A percentile compares a stretch with the other conserved stretches of the same genome.
phyloP scores from a whole-genome alignment of 495 filamentous ascomycete species.

The Eremomyces bilateralis region DNA sequence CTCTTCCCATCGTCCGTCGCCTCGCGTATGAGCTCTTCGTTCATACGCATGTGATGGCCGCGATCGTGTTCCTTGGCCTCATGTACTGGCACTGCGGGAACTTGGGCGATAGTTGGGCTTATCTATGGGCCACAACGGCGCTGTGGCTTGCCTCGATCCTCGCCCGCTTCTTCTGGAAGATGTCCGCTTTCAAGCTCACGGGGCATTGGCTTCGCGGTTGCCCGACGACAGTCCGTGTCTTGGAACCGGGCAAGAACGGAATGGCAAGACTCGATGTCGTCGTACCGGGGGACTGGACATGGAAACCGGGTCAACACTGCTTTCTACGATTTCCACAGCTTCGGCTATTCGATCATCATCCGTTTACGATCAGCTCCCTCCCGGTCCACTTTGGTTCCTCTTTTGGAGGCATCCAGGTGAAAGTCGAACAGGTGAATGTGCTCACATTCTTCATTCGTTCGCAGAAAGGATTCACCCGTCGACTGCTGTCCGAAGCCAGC shows the following conservation, averaged over 20 bases:
- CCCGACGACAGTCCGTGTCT: neutral
- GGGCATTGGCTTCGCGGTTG: slow-evolving; percentile 3
- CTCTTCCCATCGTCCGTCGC: slow-evolving; percentile 16
- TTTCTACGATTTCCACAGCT: slow-evolving; percentile 11
- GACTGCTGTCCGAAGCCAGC: neutral
- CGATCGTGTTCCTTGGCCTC: slow-evolving; percentile 10
- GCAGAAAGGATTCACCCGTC: slow-evolving; percentile 9
- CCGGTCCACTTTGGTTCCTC: no score
- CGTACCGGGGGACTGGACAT: slow-evolving; percentile 3
- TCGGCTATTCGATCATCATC: slow-evolving; percentile 10
- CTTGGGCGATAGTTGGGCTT: slow-evolving; percentile 11
- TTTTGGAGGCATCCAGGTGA: neutral
- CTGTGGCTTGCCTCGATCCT: slow-evolving; percentile 8
- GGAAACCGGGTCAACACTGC: slow-evolving; percentile 10
- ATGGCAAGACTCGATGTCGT: slow-evolving; percentile 8
- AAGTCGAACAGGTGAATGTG: neutral
- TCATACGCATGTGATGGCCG: slow-evolving; percentile 8
- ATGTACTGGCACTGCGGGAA: slow-evolving; percentile 13
- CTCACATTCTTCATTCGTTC: slow-evolving; percentile 9
- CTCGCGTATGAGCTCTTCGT: slow-evolving; percentile 12
- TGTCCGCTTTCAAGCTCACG: slow-evolving; percentile 3
- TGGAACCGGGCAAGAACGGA: slow-evolving; percentile 5
- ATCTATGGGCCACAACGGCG: slow-evolving; percentile 15
- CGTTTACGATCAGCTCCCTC: slow-evolving; percentile 14
- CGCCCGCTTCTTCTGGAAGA: slow-evolving; percentile 9